Base-by-base conservation (phyloP, 257 asterid genomes). In the Haberlea rhodopensis region DNA sequence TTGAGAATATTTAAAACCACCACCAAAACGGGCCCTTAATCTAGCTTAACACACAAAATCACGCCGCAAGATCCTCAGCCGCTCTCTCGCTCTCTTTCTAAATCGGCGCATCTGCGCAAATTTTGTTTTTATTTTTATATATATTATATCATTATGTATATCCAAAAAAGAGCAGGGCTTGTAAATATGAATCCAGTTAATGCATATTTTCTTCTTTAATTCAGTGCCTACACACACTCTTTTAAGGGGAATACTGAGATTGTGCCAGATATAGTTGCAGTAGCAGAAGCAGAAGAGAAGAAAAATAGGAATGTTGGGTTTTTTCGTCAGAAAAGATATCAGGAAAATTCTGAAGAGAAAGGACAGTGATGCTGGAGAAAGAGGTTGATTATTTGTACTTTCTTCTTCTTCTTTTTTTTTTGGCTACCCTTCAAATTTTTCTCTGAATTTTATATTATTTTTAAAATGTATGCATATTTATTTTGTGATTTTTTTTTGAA, bases 311-410 rank as follows among this genome's bases (percentile, higher is more conserved):
- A 89, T 89, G 98, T 72, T 84, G 75, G 74, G 78, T 3, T 87
- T 89, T 79, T 75, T 89, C 26, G 71, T 71, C 65, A 80, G 84
- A 57, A 92, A 89, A 78, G 84, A 87, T 82, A 86, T 89, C 73
- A 81, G 88, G 43, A 89, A 89, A 73, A 66, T 85, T 54, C 99
- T 92, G 77, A 92, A 92, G 81, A 87, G 96, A 64, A 92, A 92
- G 82, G 99, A 92, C 56, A 92, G 99, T 73, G 97, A 92, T 77
- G 99, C 91, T 54, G 96, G 96, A 3, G 97, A 89, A 70, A 88
- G 68, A 80, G 99, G 99, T 92, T 32, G 27, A 18, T 67, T 40
- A 8, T 22, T 40, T 29, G 60, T 48, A 20, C 25, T 27, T 10
- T 46, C 20, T 0, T 55, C 52, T 34, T 22, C 21, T 0, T 3